These are phyloP conservation scores for Fomitopsis pinicola DNA, from an alignment of 1,284 basidiomycete species.

Conservation along the genomic window DNA sequence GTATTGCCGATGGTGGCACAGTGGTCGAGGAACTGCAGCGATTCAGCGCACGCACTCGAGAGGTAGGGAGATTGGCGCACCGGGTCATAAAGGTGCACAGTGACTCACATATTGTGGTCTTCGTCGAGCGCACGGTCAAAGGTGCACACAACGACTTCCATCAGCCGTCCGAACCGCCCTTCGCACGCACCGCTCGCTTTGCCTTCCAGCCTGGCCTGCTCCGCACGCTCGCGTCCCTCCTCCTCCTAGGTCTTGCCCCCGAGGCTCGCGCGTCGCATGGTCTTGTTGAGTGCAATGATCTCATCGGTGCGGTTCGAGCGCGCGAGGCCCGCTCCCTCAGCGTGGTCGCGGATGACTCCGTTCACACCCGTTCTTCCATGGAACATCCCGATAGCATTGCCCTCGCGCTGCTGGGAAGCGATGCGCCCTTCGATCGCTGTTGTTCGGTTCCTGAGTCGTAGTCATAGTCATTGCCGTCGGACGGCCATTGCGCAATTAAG, in stretches of 20 bases:
- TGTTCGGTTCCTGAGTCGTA: too few relatives aligned
- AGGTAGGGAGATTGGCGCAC: conserved; percentile 42
- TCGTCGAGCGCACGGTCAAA: conserved; percentile 80
- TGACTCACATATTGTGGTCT: conserved; percentile 65
- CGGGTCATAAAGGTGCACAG: conserved; percentile 80
- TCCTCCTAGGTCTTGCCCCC: conserved; percentile 67
- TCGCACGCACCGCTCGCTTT: conserved; percentile 37
- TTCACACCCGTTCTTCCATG: conserved; percentile 80
- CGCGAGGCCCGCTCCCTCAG: conserved; percentile 57
- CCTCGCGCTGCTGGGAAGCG: too few relatives aligned
- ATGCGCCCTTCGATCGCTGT: too few relatives aligned
- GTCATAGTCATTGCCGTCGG: too few relatives aligned
- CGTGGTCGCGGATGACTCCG: conserved; percentile 74
- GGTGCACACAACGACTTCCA: conserved; percentile 74
- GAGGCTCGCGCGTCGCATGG: conserved; percentile 58
- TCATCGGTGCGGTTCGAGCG: conserved; percentile 46
- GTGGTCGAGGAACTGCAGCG: conserved; percentile 61
- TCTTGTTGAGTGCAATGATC: conserved; percentile 42
- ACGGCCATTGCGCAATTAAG: too few relatives aligned
- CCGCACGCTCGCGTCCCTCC: too few relatives aligned
- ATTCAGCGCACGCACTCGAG: not conserved
- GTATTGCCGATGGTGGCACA: too few relatives aligned
- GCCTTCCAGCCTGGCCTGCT: conserved; percentile 24
- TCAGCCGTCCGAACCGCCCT: conserved; percentile 69
- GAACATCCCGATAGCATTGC: conserved; percentile 80